phyloP scores from a whole-genome alignment of 768 basidiomycete genomes.

The Pleurotus djamor region DNA sequence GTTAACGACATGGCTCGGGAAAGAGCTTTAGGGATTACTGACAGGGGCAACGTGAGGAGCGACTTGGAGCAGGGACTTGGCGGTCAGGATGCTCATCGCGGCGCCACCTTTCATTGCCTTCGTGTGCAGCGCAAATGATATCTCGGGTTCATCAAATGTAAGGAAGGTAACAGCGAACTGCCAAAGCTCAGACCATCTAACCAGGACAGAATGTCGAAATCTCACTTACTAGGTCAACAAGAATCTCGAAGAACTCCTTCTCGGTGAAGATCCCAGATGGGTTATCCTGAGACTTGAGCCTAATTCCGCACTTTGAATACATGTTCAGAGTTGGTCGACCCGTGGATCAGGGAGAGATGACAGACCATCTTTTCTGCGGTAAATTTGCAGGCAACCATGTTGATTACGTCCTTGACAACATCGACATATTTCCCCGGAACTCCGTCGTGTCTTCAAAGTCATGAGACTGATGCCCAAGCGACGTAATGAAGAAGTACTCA shows the following conservation, averaged over 20 bases:
- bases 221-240: constrained; percentile 26
- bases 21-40: background rate
- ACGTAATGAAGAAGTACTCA: background rate
- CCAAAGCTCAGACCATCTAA: background rate
- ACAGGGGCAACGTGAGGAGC: constrained; percentile 23
- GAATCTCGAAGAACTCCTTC: constrained; percentile 44
- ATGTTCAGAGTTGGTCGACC: background rate
- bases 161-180: background rate
- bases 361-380: constrained; percentile 33
- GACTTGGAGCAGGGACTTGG: constrained; percentile 22
- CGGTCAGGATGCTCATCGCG: constrained; percentile 25
- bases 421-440: constrained; percentile 36
- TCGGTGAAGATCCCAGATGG: constrained; percentile 42
- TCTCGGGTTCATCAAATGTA: constrained; percentile 22
- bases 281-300: constrained; percentile 42
- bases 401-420: constrained; percentile 47
- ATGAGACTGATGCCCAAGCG: background rate
- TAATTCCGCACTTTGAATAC: constrained; percentile 26
- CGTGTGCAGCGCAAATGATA: constrained; percentile 26
- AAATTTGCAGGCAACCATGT: constrained; percentile 37
- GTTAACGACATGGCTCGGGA: background rate
- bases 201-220: background rate
- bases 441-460: constrained; percentile 17
- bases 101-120: constrained; percentile 23
- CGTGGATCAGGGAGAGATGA: background rate